Evolutionary conservation across 768 basidiomycete species (phyloP), one percentile per base, ranked within the genome.

Genomic region (Tulasnella sp.): DNA sequence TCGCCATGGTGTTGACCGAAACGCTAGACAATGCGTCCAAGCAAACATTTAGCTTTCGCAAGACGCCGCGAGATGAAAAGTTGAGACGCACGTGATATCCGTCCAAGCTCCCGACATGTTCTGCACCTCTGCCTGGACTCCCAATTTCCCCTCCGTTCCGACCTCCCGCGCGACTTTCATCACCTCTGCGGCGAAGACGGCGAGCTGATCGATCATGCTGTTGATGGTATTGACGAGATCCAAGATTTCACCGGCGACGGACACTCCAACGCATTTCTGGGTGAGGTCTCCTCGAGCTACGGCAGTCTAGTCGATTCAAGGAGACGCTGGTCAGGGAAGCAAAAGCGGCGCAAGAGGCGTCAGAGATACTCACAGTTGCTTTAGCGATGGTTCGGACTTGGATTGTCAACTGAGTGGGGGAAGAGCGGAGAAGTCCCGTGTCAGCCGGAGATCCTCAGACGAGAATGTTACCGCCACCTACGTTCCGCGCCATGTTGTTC

Each of bases 61-160:
- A 19, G 44, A 71, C 62, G 16, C 14, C 19, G 35, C 22, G 11
- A 37, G 22, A 85, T 91, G 72, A 79, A 94, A 7, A 40, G 91
- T 95, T 98, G 79, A 39, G 22, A 85, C 92, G 72, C 79, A 95
- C 92, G 95, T 98, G 79, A 99, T 98, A 79, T 96, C 95, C 77
- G 95, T 92, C 97, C 97, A 99, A 39, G 94, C 95, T 42, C 97
- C 97, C 78, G 98, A 94, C 6, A 98, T 92, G 72, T 95, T 93
- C 73, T 94, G 94, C 8, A 98, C 93, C 79, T 98, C 94, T 4
- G 97, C 97, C 77, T 97, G 95, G 0, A 96, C 97, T 76, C 97
- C 96, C 5, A 98, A 83, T 81, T 98, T 98, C 19, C 97, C 96
- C 78, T 98, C 95, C 17, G 96, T 98, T 62, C 96, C 96, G 78